A percentile compares a stretch with the other conserved stretches of the same genome.
Evolutionary conservation across 2,329 filamentous ascomycete genomes (phyloP).

Genomic region (Trichoderma sp.): DNA sequence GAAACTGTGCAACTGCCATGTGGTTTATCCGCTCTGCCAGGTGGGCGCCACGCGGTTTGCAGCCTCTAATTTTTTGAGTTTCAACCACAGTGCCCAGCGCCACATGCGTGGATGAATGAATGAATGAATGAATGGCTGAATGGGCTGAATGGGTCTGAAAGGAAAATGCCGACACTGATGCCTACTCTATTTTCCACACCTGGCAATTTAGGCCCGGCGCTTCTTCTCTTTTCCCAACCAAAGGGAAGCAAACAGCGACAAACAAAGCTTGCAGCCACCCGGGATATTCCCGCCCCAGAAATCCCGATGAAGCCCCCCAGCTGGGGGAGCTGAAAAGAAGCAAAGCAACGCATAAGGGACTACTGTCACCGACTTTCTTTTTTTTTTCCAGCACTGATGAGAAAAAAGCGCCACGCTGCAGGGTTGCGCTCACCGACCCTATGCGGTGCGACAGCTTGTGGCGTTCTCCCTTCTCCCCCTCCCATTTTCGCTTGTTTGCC

Average conservation of each 20-base stretch:
- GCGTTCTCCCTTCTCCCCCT: background rate
- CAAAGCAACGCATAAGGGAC: background rate
- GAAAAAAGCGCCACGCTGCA: background rate
- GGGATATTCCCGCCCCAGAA: background rate
- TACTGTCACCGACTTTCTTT: background rate
- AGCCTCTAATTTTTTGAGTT: background rate
- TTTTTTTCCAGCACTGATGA: background rate
- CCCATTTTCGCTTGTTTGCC: background rate
- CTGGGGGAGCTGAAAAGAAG: background rate
- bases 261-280: slow-evolving; percentile 9
- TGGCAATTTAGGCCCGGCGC: background rate
- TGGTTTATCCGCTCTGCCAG: slow-evolving; percentile 6
- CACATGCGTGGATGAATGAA: background rate
- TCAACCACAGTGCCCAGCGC: background rate
- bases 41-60: background rate
- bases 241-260: background rate
- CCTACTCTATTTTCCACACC: background rate
- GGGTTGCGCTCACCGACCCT: slow-evolving; percentile 16
- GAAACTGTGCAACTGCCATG: slow-evolving; percentile 11
- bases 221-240: background rate
- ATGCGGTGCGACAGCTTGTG: slow-evolving; percentile 22
- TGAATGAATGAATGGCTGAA: background rate
- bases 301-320: background rate
- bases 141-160: background rate
- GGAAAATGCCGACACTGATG: background rate